Evolutionary conservation across 75 land plant genomes (phyloP), one percentile per base, ranked within the genome.

Genomic region (Ceratopteris richardii): DNA sequence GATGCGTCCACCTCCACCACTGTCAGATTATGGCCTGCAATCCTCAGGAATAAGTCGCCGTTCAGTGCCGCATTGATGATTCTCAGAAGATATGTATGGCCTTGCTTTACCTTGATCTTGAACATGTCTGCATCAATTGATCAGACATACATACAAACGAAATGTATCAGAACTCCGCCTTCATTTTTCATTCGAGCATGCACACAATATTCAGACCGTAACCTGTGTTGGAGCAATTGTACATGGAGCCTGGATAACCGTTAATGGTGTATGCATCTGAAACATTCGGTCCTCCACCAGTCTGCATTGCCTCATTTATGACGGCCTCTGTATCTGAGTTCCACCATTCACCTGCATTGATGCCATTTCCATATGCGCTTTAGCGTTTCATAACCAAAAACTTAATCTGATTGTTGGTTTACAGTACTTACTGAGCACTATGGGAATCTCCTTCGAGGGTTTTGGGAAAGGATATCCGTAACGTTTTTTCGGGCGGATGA

Each of bases 381-480:
- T n/a, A n/a, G n/a, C n/a, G n/a, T n/a, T n/a, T n/a, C n/a, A n/a
- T n/a, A n/a, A n/a, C n/a, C n/a, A n/a, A n/a, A n/a, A n/a, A n/a
- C n/a, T n/a, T n/a, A n/a, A n/a, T n/a, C n/a, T n/a, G n/a, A n/a
- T n/a, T n/a, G n/a, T n/a, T n/a, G n/a, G n/a, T n/a, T n/a, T n/a
- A n/a, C n/a, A n/a, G n/a, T n/a, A n/a, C 0, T 54, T 76, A 82
- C 86, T 79, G 46, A 82, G 75, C 31, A 82, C 19, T 66, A 82
- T 71, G 54, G 86, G 83, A 17, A 79, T 66, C 71, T 82, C 86
- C 14, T 67, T 63, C 55, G 75, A 51, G 22, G 82, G 82, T 40
- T 65, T 65, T 0, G 70, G 69, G 50, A 82, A 82, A 0, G 86
- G 86, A 30, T 82, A 82, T 12, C 73, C n/a, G 1, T 6, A 44